Conservation (phyloP, 768 basidiomycete species). For the Gloeopeniophorella convolvens region DNA sequence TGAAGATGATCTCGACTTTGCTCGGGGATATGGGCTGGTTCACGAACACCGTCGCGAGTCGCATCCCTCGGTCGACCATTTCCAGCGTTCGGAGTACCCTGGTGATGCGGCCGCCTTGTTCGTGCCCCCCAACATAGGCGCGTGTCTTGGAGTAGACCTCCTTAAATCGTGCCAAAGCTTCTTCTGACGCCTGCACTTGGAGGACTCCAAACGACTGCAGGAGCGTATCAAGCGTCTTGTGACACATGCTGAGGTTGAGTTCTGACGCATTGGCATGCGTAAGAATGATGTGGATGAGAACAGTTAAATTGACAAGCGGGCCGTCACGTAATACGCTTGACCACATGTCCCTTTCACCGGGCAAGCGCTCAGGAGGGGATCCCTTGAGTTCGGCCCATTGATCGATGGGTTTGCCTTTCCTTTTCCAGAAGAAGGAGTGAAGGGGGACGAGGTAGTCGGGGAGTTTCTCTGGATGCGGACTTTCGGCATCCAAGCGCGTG, state of each 20-base stretch:
- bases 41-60: neutral
- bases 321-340: neutral
- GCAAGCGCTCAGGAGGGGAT: neutral
- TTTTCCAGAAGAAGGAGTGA: neutral
- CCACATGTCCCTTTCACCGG: neutral
- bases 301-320: slow-evolving; percentile 4
- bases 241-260: slow-evolving; percentile 1
- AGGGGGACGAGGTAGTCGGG: neutral
- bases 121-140: neutral
- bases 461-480: neutral
- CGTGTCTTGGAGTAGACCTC: neutral
- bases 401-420: neutral
- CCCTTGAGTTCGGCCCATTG: neutral
- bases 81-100: neutral
- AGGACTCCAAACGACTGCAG: neutral
- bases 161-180: neutral
- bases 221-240: slow-evolving; percentile 8
- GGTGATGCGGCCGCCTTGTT: neutral
- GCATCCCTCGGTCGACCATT: neutral
- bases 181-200: neutral
- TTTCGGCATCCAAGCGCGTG: neutral
- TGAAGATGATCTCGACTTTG: neutral
- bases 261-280: neutral
- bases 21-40: neutral
- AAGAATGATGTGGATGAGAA: neutral